Base-by-base conservation (phyloP, 1,139 yeast genomes). In the Pichia sp. region DNA sequence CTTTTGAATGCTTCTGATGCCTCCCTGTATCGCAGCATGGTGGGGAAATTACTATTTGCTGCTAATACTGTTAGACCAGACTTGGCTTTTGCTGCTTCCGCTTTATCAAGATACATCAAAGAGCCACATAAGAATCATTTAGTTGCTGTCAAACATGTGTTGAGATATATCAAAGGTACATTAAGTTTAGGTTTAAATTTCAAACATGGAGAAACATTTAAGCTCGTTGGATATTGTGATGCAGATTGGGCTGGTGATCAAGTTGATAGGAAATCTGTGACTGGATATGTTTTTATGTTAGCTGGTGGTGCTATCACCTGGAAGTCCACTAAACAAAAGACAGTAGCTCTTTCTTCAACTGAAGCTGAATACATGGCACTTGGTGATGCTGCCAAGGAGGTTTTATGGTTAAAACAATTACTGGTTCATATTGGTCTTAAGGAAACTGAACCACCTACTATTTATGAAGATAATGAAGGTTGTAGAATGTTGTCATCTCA, bases 1-100 rank as follows among this genome's bases (percentile, higher is more conserved):
- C 31, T 11, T 3, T 5, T 29, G 2, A 29, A 29, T 11, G 13
- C 7, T 22, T 22, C 31, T 9, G 31, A 29, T 5, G 3, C 31
- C 3, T 9, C 13, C 5, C 10, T 2, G 5, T 29, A 29, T 29
- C 7, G 31, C 13, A 29, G 10, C 13, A 11, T 29, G 13, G 31
- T 29, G 31, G 13, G 5, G 4, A 29, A 29, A 2, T 29, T 29
- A 11, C 5, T 29, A 5, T 71, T 33, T 33, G 18, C n/a, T 16
- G n/a, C n/a, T 7, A 33, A 33, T 33, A 33, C 36, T 14, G n/a
- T 16, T 33, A 13, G n/a, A 7, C 36, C 36, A 6, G n/a, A 33
- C 10, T 6, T 33, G 3, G 3, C 36, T 8, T 33, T 33, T 33
- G 16, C 36, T 33, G 36, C 36, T 16, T 33, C n/a, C 3, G n/a